These are phyloP conservation scores for Rutstroemia sydowiana DNA, from an alignment of 2,329 filamentous ascomycete species.

Conservation along the genomic window DNA sequence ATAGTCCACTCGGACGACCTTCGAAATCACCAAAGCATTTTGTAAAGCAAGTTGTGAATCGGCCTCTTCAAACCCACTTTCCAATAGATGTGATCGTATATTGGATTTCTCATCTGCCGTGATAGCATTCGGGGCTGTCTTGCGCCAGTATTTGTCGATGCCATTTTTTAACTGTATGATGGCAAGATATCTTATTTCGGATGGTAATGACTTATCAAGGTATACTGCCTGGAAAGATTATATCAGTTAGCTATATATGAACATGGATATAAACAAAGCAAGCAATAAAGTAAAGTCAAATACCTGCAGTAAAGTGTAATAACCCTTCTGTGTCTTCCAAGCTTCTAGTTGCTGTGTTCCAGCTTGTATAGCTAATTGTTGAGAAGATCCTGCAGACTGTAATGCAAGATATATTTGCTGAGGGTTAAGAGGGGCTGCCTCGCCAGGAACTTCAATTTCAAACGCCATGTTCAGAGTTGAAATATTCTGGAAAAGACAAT, in stretches of 20 bases:
- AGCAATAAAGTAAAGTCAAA: neutral
- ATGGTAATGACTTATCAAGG: conserved; percentile 67
- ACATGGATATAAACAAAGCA: neutral
- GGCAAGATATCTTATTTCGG: conserved; percentile 77
- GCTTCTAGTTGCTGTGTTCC: conserved; percentile 60
- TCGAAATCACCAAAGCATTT: conserved; percentile 80
- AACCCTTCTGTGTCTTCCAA: conserved; percentile 62
- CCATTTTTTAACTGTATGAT: conserved; percentile 95
- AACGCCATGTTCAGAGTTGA: conserved; percentile 52
- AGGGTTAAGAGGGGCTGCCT: conserved; percentile 63
- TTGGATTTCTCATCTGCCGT: conserved; percentile 66
- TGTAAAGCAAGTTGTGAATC: conserved; percentile 73
- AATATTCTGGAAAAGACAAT: too few species aligned
- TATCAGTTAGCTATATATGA: neutral
- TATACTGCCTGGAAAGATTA: conserved; percentile 57
- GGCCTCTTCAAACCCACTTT: conserved; percentile 69
- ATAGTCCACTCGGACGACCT: conserved; percentile 84
- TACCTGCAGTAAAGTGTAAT: conserved; percentile 64
- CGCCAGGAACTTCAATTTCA: conserved; percentile 71
- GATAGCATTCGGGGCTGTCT: conserved; percentile 51
- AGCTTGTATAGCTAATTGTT: conserved; percentile 57
- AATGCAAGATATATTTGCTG: conserved; percentile 59
- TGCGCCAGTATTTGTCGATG: conserved; percentile 91
- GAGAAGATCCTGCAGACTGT: conserved; percentile 54
- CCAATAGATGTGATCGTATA: conserved; percentile 69